phyloP scores from a whole-genome alignment of 2,329 filamentous ascomycete genomes.

The Aspergillus cejpii region DNA sequence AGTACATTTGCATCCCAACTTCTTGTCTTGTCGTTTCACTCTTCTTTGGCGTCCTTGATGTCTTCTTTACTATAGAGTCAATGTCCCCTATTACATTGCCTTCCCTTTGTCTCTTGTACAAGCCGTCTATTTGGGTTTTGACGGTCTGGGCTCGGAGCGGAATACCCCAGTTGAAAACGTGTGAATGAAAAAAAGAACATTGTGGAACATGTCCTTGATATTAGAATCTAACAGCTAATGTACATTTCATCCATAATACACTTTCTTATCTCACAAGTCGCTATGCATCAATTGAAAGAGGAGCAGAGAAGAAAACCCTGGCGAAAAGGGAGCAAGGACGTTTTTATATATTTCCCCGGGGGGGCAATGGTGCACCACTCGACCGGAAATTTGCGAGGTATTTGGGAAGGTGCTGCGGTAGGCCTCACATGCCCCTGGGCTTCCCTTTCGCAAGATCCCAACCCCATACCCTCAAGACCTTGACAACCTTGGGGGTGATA shows the following conservation, averaged over 20 bases:
- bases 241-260: constrained; percentile 23
- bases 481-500: constrained; percentile 90
- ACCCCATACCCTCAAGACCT: constrained; percentile 76
- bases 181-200: constrained; percentile 20
- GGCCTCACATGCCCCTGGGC: constrained; percentile 29
- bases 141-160: neutral
- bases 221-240: constrained; percentile 32
- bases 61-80: neutral
- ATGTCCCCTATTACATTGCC: too few relatives aligned
- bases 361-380: neutral
- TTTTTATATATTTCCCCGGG: neutral
- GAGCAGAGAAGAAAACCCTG: neutral
- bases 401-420: neutral
- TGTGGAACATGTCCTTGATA: constrained; percentile 10
- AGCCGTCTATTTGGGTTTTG: constrained; percentile 3
- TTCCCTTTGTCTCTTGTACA: constrained; percentile 4
- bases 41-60: neutral
- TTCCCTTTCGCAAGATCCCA: constrained; percentile 86
- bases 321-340: neutral
- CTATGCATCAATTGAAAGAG: constrained; percentile 18
- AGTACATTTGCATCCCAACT: neutral
- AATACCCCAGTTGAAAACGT: constrained; percentile 9
- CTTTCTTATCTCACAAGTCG: constrained; percentile 12
- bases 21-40: neutral
- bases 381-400: neutral